A percentile compares a stretch with the other conserved stretches of the same genome.
Conservation (phyloP, 1,284 basidiomycete genomes). For the Cronartium quercuum region DNA sequence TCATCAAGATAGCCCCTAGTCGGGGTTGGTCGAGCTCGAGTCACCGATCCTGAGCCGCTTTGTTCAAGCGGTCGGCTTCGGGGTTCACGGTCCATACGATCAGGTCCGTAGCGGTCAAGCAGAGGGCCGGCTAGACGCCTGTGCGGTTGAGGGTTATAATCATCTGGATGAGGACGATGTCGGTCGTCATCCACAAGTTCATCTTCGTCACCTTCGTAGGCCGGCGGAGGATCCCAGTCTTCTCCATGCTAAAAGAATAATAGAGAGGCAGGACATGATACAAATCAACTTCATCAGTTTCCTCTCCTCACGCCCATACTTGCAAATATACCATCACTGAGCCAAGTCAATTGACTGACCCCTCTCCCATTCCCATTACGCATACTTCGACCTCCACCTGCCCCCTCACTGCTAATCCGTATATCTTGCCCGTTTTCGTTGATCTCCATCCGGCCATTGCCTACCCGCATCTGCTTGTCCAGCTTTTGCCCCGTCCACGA, state of each 20-base stretch:
- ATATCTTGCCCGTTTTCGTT: conserved; percentile 33
- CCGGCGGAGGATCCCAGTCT: conserved; percentile 34
- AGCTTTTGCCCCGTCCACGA: conserved; percentile 24
- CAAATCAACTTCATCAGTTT: background rate
- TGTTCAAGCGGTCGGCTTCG: background rate
- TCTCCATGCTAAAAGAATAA: conserved; percentile 2
- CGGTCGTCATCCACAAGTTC: background rate
- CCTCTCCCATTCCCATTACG: background rate
- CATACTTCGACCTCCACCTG: background rate
- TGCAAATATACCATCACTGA: background rate
- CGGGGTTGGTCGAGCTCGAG: background rate
- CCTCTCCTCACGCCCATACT: background rate
- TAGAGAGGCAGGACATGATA: background rate
- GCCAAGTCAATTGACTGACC: background rate
- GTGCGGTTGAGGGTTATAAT: background rate
- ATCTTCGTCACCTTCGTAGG: conserved; percentile 17
- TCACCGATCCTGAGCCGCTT: background rate
- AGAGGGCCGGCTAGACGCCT: background rate
- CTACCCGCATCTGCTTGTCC: conserved; percentile 35
- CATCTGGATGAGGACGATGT: background rate
- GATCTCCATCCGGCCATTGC: conserved; percentile 23
- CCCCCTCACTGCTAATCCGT: background rate
- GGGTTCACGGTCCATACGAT: background rate
- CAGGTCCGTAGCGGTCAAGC: background rate
- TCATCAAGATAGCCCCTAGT: background rate